A percentile compares a stretch with the other conserved stretches of the same genome.
Evolutionary conservation across 2,329 filamentous ascomycete species (phyloP).

Genomic region (Ophiosphaerella narmari): DNA sequence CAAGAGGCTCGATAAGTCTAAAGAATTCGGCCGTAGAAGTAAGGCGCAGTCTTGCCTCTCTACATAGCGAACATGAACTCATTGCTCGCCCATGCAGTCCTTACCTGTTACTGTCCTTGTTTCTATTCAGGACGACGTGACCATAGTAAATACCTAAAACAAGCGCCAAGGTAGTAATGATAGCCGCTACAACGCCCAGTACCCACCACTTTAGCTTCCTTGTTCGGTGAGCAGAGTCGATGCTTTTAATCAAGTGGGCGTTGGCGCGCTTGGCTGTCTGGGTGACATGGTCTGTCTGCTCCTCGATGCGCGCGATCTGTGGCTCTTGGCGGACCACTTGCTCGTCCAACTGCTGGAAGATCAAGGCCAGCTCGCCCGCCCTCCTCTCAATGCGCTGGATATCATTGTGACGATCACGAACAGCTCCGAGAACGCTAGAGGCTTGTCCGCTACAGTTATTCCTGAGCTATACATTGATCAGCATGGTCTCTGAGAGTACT

Average conservation of each 20-base stretch:
- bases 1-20: no score
- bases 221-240: constrained; percentile 66
- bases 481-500: no score
- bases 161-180: constrained; percentile 56
- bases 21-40: no score
- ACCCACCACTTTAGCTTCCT: constrained; percentile 85
- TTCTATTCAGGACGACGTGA: constrained; percentile 9
- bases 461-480: constrained; percentile 60
- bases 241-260: constrained; percentile 69
- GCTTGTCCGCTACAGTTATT: constrained; percentile 76
- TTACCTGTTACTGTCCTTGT: neutral
- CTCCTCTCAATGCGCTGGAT: constrained; percentile 80
- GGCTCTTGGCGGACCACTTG: constrained; percentile 74
- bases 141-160: constrained; percentile 56
- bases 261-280: constrained; percentile 71
- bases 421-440: constrained; percentile 73
- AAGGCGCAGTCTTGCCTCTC: no score
- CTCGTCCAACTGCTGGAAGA: constrained; percentile 77
- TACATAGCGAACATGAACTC: no score
- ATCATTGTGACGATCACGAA: constrained; percentile 81
- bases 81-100: no score
- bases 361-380: constrained; percentile 68
- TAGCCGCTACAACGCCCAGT: constrained; percentile 60
- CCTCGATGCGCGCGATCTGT: constrained; percentile 65
- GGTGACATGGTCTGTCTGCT: constrained; percentile 68